Percentiles rank a stretch among this genome's conserved stretches.
These are phyloP conservation scores for Alternaria sp. DNA, from an alignment of 2,329 filamentous ascomycete species.

Conservation along the genomic window DNA sequence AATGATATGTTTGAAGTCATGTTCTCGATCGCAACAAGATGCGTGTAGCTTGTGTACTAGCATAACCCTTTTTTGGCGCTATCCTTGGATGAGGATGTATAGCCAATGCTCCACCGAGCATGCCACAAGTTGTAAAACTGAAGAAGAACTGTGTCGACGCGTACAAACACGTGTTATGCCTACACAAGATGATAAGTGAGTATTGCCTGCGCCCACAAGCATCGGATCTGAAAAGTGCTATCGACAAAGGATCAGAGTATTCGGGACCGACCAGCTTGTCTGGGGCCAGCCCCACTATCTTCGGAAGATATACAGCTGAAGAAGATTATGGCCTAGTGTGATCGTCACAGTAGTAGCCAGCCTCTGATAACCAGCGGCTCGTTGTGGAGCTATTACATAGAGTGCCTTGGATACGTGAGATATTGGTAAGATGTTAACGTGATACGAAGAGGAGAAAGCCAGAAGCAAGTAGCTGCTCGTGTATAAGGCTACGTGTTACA, in stretches of 20 bases:
- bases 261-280: too few species aligned
- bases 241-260: too few species aligned
- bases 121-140: neutral
- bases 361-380: neutral
- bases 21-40: neutral
- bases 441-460: neutral
- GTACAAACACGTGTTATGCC: neutral
- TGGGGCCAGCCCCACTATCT: too few species aligned
- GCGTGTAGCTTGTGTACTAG: neutral
- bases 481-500: neutral
- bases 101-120: neutral
- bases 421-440: neutral
- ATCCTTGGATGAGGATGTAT: neutral
- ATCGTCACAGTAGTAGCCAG: too few species aligned
- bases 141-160: neutral
- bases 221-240: too few species aligned
- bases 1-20: neutral
- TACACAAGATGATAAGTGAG: too few species aligned
- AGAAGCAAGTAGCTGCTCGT: neutral
- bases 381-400: neutral
- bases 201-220: too few species aligned
- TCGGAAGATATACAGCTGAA: too few species aligned
- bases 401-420: neutral
- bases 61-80: too few species aligned
- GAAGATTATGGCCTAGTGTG: too few species aligned